These are phyloP conservation scores for Suillus subalutaceus DNA, from an alignment of 768 basidiomycete species.

Conservation along the genomic window DNA sequence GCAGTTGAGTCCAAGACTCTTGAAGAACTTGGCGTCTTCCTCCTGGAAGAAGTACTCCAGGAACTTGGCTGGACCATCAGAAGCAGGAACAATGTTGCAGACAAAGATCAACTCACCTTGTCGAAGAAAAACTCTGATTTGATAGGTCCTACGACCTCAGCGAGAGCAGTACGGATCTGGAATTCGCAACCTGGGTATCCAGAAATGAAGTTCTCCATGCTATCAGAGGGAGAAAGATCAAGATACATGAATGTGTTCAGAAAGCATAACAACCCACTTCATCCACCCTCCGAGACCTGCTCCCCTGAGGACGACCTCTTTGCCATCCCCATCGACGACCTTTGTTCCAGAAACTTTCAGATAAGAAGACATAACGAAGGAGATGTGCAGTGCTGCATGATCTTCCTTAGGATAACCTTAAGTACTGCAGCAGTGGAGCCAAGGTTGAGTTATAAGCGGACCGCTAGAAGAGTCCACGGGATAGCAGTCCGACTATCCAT, in stretches of 20 bases:
- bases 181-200: conserved; percentile 83
- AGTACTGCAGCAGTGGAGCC: conserved; percentile 2
- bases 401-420: not conserved
- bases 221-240: conserved; percentile 25
- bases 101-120: conserved; percentile 50
- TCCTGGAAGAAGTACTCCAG: conserved; percentile 84
- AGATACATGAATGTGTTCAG: conserved; percentile 6
- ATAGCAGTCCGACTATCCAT: conserved; percentile 1
- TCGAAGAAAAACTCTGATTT: conserved; percentile 84
- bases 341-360: conserved; percentile 61
- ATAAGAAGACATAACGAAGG: conserved; percentile 38
- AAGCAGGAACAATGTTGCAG: not conserved
- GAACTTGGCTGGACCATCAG: conserved; percentile 48
- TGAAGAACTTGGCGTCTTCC: conserved; percentile 75
- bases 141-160: conserved; percentile 61
- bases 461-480: conserved; percentile 8
- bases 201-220: conserved; percentile 80
- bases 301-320: conserved; percentile 65
- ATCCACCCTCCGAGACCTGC: conserved; percentile 87
- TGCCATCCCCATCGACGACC: conserved; percentile 58
- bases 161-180: conserved; percentile 75
- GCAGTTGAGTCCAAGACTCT: conserved; percentile 77
- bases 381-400: not conserved
- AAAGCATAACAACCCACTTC: conserved; percentile 57
- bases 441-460: conserved; percentile 8